A percentile compares a stretch with the other conserved stretches of the same genome.
These are phyloP conservation scores for Tetrastigma voinierianum DNA, from an alignment of 164 flowering plant species.

Conservation along the genomic window DNA sequence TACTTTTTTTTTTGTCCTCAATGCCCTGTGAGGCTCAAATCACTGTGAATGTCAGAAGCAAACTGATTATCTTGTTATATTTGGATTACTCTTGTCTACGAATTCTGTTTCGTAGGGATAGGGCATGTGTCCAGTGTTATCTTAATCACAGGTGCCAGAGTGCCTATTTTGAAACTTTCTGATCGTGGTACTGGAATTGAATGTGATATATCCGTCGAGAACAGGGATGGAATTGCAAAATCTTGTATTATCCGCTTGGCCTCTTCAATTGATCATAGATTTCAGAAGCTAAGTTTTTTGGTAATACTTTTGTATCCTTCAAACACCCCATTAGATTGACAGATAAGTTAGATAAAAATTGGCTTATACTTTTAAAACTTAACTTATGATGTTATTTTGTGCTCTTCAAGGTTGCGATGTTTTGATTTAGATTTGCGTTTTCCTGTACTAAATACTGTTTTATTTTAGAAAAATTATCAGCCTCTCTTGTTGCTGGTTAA, in stretches of 20 bases:
- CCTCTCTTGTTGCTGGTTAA: no score
- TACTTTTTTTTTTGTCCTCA: background rate
- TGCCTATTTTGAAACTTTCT: conserved; percentile 60
- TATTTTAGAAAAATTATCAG: no score
- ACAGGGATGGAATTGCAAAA: conserved; percentile 62
- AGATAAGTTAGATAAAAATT: background rate
- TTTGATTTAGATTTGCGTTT: background rate
- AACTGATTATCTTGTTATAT: background rate
- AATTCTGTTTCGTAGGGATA: conserved; percentile 26
- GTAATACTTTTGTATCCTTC: background rate
- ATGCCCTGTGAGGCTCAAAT: background rate
- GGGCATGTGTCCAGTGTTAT: conserved; percentile 52
- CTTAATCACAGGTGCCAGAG: conserved; percentile 58
- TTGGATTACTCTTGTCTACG: background rate
- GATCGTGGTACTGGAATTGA: conserved; percentile 65
- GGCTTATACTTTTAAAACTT: background rate
- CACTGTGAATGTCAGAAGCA: background rate
- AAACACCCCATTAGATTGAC: background rate
- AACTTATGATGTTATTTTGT: background rate
- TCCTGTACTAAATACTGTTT: no score
- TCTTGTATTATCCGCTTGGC: conserved; percentile 50
- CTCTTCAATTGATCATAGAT: conserved; percentile 46
- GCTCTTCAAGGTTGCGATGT: background rate
- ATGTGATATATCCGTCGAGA: conserved; percentile 75
- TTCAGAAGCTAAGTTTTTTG: no score